These are phyloP conservation scores for Forsythia viridissima DNA, from an alignment of 257 asterid genomes.

Conservation along the genomic window DNA sequence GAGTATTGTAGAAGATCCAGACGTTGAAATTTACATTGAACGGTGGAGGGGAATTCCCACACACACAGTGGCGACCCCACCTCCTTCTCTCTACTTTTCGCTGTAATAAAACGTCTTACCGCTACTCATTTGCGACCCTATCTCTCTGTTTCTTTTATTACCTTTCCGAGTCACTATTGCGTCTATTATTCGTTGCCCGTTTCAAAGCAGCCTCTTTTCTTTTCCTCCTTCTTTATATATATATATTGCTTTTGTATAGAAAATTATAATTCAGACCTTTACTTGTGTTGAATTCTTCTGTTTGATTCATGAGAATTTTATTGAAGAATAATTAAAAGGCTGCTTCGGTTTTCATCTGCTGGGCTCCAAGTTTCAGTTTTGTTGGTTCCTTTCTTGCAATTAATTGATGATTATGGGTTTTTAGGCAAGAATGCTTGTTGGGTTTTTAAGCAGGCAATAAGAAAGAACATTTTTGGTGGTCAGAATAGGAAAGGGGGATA, in stretches of 20 bases:
- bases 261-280: background rate
- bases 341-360: constrained; percentile 21
- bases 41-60: background rate
- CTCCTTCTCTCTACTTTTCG: background rate
- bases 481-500: background rate
- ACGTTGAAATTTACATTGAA: background rate
- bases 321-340: background rate
- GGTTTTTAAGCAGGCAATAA: constrained; percentile 3
- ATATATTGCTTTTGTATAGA: background rate
- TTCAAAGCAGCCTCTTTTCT: background rate
- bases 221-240: background rate
- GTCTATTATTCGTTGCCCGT: background rate
- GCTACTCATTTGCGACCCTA: background rate
- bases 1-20: background rate
- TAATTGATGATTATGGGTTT: constrained; percentile 22
- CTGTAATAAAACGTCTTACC: background rate
- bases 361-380: constrained; percentile 24
- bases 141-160: background rate
- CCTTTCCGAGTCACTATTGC: background rate
- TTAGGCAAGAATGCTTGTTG: constrained; percentile 6
- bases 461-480: background rate
- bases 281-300: constrained; percentile 8
- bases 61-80: background rate
- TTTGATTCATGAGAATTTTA: constrained; percentile 21
- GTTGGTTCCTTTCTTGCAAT: constrained; percentile 14